Evolutionary conservation across 2,329 filamentous ascomycete species (phyloP), one percentile per base, ranked within the genome.

Genomic region (Parafenestella ontariensis): DNA sequence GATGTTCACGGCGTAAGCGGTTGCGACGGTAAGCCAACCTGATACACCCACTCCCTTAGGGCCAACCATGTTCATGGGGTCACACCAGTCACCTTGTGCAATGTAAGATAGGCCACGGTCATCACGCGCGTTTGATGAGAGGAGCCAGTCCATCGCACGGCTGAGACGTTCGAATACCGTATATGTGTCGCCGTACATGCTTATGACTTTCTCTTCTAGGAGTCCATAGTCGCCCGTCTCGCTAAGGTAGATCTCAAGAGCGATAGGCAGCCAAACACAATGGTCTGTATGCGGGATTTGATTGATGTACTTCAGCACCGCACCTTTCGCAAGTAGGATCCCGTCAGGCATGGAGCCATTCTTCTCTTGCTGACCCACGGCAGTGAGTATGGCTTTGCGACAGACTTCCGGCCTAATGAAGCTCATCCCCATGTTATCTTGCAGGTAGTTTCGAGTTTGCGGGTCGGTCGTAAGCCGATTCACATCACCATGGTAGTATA

Each of bases 51-150:
- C 78, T 34, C 83, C 83, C 66, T 84, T 84, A 65, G 82, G 83
- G 3, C 83, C 83, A n/a, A 84, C 83, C 83, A 86, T 86, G 69
- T 86, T 86, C 80, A 85, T 83, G 3, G 83, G 83, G 56, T 85
- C 83, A 59, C 83, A 86, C 83, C 83, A 86, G 66, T 86, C 83
- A 31, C 83, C 83, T 67, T 85, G 83, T 0, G 82, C 82, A 58
- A 85, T 85, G 71, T 81, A 85, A 65, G 81, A 84, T 6, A 86
- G 76, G 0, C 83, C 83, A 3, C 82, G 80, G 20, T 78, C 66
- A 57, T 86, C 83, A 46, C 83, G 81, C 2, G 81, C 76, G 3
- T 61, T 63, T 1, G 57, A 59, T 2, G 68, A 71, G 6, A 85
- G 75, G 0, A 85, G 73, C 81, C 82, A 85, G 69, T 85, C 79